Evolutionary conservation across 78 protist species (phyloP), one percentile per base, ranked within the genome.

Genomic region (Dictyostelium brefeldianum): DNA sequence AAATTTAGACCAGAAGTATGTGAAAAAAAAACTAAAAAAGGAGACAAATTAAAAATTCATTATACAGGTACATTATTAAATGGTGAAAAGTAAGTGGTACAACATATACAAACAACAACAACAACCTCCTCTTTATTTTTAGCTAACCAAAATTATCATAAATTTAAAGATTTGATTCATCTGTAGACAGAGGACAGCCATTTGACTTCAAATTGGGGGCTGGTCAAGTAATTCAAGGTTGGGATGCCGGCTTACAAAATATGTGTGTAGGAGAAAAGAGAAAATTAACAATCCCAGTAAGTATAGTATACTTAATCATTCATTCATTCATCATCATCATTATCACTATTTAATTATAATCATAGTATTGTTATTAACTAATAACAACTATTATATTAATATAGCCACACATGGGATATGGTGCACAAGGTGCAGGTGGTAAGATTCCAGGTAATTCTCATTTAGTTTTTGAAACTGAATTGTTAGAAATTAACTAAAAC

Each of bases 181-280:
- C 77, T 17, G 48, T 20, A 36, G 97, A 96, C 43, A 83, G 95
- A 36, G 93, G 90, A 25, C 1, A 2, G 18, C 96, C 95, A 64
- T 97, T 97, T 67, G 83, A 92, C 57, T 97, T 95, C 74, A 79
- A 43, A 43, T 20, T 97, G 0, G 98, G 98, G 51, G 29, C 17
- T 9, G 70, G 94, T 71, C 22, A 31, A 77, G 95, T 91, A 74
- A 96, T 96, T 84, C 78, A 89, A 75, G 97, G 97, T 59, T 94
- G 97, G 97, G 96, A 93, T 69, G 82, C 73, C 48, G 98, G 98
- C 22, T 22, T 57, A 20, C 31, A 22, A 10, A 57, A 57, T 25
- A 89, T 95, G 96, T 93, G 96, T 77, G 57, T 95, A 36, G 98
- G 98, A 71, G 97, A 95, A 74, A 89, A 89, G 82, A 54, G 97